Conservation (phyloP, 2,329 filamentous ascomycete genomes). For the Fusarium sp. region DNA sequence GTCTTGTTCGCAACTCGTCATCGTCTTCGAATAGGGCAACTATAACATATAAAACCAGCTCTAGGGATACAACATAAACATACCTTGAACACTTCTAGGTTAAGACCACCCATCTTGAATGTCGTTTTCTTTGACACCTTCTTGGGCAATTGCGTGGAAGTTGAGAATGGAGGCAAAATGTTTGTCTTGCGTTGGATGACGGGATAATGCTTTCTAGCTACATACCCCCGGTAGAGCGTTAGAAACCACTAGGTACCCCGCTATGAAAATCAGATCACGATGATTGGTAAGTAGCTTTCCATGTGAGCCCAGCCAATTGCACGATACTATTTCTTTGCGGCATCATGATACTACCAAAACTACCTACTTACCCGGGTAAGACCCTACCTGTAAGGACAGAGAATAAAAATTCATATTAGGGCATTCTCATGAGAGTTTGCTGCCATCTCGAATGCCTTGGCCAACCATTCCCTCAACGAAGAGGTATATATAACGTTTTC, state of each 20-base stretch:
- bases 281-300: constrained; percentile 25
- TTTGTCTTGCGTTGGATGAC: constrained; percentile 16
- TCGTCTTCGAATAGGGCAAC: not conserved
- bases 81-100: constrained; percentile 96
- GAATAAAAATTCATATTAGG: not conserved
- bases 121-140: not conserved
- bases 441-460: constrained; percentile 6
- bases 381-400: not conserved
- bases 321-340: not conserved
- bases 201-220: constrained; percentile 31
- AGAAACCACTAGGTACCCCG: constrained; percentile 14
- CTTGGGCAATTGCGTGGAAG: constrained; percentile 3
- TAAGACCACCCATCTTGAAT: constrained; percentile 75
- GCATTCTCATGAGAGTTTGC: not conserved
- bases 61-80: constrained; percentile 1
- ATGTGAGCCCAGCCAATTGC: not conserved
- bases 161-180: constrained; percentile 29
- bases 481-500: constrained; percentile 20
- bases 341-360: constrained; percentile 4
- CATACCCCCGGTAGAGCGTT: constrained; percentile 38
- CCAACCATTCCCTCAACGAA: constrained; percentile 15
- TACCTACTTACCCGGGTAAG: not conserved
- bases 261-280: constrained; percentile 2
- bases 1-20: not conserved
- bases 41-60: not conserved